Evolutionary conservation across 805 yeast genomes (phyloP).

Genomic region (Metschnikowia amazonensis): DNA sequence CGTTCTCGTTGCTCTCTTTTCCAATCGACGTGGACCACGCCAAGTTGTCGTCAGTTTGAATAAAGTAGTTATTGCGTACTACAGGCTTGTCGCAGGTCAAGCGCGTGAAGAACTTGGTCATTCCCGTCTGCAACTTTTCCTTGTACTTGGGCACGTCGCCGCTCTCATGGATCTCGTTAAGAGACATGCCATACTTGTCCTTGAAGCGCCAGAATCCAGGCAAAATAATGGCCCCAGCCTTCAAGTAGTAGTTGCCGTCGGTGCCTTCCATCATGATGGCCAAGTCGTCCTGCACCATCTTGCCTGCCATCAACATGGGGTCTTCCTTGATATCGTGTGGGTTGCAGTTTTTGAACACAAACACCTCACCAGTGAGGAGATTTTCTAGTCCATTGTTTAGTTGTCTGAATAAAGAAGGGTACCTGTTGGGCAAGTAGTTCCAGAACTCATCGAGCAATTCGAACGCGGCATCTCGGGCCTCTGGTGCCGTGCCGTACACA

Average conservation of each 20-base stretch:
- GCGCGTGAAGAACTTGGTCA: slow-evolving; percentile 63
- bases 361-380: slow-evolving; percentile 50
- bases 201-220: slow-evolving; percentile 69
- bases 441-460: slow-evolving; percentile 54
- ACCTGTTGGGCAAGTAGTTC: slow-evolving; percentile 51
- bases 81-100: slow-evolving; percentile 58
- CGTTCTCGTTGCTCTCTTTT: slow-evolving; percentile 43
- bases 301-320: slow-evolving; percentile 57
- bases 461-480: slow-evolving; percentile 50
- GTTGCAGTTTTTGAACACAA: slow-evolving; percentile 24
- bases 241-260: slow-evolving; percentile 53
- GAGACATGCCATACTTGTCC: slow-evolving; percentile 55
- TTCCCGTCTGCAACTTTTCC: slow-evolving; percentile 54
- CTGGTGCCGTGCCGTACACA: slow-evolving; percentile 48
- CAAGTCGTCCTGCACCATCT: slow-evolving; percentile 60
- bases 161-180: slow-evolving; percentile 55
- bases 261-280: slow-evolving; percentile 62
- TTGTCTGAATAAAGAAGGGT: slow-evolving; percentile 49
- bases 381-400: slow-evolving; percentile 49
- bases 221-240: slow-evolving; percentile 59
- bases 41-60: slow-evolving; percentile 58
- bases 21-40: slow-evolving; percentile 69
- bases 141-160: slow-evolving; percentile 68
- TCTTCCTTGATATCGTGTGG: slow-evolving; percentile 32
- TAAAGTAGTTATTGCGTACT: slow-evolving; percentile 62